Evolutionary conservation across 2,329 filamentous ascomycete species (phyloP).

Genomic region (Claviceps maximensis): DNA sequence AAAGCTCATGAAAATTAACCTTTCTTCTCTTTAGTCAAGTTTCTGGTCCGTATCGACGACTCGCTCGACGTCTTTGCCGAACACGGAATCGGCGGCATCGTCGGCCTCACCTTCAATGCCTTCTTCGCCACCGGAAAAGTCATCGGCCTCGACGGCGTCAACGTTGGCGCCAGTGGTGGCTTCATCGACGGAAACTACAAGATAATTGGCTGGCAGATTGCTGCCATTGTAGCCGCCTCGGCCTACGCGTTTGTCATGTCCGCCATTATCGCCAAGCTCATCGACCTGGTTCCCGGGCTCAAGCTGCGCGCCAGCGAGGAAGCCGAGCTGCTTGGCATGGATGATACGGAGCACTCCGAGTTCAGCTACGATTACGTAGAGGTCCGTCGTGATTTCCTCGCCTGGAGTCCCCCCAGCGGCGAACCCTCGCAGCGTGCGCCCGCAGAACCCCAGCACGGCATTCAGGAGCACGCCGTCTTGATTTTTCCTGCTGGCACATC

Average conservation of each 20-base stretch:
- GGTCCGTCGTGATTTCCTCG: conserved; percentile 76
- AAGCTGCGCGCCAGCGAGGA: conserved; percentile 69
- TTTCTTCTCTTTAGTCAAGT: conserved; percentile 36
- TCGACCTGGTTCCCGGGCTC: conserved; percentile 65
- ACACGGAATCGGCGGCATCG: conserved; percentile 55
- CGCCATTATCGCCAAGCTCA: conserved; percentile 57
- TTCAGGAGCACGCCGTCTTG: conserved; percentile 46
- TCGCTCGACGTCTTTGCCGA: conserved; percentile 61
- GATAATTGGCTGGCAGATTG: conserved; percentile 67
- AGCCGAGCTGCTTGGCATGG: conserved; percentile 76
- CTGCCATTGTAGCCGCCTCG: conserved; percentile 54
- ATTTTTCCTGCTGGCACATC: conserved; percentile 15
- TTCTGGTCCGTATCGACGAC: conserved; percentile 52
- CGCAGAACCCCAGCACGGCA: conserved; percentile 56
- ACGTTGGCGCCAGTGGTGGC: conserved; percentile 52
- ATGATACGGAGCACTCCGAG: conserved; percentile 81
- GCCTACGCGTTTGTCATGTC: conserved; percentile 63
- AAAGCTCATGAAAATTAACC: neutral
- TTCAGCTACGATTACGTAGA: conserved; percentile 87
- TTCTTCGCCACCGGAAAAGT: conserved; percentile 58
- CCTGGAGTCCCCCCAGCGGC: conserved; percentile 66
- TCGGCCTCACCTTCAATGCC: conserved; percentile 60
- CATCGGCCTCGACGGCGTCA: conserved; percentile 65
- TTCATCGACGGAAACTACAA: conserved; percentile 65
- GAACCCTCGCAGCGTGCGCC: conserved; percentile 44